Percentiles rank a stretch among this genome's conserved stretches.
Evolutionary conservation across 2,329 filamentous ascomycete species (phyloP).

Genomic region (Hypoxylon rubiginosum): DNA sequence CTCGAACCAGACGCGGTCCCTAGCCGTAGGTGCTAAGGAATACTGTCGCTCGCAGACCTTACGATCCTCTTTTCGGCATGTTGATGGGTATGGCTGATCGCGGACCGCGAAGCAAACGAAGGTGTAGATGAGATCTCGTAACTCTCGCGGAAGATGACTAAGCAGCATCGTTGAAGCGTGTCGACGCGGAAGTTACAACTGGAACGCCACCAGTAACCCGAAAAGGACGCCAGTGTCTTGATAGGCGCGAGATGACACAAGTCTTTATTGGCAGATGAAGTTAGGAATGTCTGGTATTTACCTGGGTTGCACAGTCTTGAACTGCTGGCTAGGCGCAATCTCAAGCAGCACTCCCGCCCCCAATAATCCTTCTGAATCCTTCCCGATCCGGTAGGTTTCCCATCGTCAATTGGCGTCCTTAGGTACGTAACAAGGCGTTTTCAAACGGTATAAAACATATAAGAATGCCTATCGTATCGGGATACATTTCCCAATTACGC

Average conservation of each 20-base stretch:
- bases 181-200: background rate
- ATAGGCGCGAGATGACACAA: background rate
- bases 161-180: slow-evolving; percentile 2
- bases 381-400: background rate
- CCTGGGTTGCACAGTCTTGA: background rate
- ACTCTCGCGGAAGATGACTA: slow-evolving; percentile 6
- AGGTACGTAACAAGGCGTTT: background rate
- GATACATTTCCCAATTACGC: background rate
- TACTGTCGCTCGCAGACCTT: background rate
- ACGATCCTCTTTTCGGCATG: background rate
- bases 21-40: background rate
- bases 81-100: background rate
- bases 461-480: background rate
- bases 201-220: background rate
- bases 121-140: slow-evolving; percentile 7
- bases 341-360: background rate
- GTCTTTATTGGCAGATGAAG: background rate
- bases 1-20: slow-evolving; percentile 15
- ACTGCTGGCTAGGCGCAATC: background rate
- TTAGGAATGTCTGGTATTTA: background rate
- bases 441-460: background rate
- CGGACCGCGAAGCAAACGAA: slow-evolving; percentile 5
- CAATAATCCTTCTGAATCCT: slow-evolving; percentile 9
- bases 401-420: background rate
- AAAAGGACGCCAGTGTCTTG: background rate